phyloP scores from a whole-genome alignment of 257 asterid genomes.

The Rubia yunnanensis region DNA sequence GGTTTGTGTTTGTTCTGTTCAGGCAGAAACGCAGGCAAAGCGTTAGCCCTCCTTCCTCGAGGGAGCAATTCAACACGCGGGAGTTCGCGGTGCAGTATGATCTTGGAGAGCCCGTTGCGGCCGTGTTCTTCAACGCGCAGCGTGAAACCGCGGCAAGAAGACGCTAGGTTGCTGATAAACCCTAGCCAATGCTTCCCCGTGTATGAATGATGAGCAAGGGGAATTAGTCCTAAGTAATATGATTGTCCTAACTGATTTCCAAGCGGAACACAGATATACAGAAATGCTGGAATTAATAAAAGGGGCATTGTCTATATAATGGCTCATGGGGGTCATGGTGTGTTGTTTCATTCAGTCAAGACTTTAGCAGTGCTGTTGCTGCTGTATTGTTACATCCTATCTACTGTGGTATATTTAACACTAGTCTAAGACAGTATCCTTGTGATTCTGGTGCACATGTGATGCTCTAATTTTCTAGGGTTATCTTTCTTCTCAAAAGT shows the following conservation, averaged over 20 bases:
- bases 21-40: conserved; percentile 52
- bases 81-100: conserved; percentile 58
- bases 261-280: background rate
- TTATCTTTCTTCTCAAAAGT: background rate
- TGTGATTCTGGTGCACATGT: background rate
- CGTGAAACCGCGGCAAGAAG: conserved; percentile 85
- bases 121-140: conserved; percentile 87
- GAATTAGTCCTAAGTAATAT: background rate
- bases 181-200: background rate
- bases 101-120: conserved; percentile 78
- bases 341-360: background rate
- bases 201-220: background rate
- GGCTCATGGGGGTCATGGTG: background rate
- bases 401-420: background rate
- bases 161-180: conserved; percentile 26
- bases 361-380: background rate
- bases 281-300: background rate
- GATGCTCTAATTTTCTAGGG: background rate
- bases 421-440: background rate
- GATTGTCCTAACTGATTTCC: background rate
- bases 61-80: conserved; percentile 60
- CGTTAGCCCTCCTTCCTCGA: conserved; percentile 42
- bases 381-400: background rate
- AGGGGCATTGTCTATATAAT: background rate
- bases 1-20: conserved; percentile 70